phyloP scores from a whole-genome alignment of 2,329 filamentous ascomycete genomes.

The Alternaria brassicae region DNA sequence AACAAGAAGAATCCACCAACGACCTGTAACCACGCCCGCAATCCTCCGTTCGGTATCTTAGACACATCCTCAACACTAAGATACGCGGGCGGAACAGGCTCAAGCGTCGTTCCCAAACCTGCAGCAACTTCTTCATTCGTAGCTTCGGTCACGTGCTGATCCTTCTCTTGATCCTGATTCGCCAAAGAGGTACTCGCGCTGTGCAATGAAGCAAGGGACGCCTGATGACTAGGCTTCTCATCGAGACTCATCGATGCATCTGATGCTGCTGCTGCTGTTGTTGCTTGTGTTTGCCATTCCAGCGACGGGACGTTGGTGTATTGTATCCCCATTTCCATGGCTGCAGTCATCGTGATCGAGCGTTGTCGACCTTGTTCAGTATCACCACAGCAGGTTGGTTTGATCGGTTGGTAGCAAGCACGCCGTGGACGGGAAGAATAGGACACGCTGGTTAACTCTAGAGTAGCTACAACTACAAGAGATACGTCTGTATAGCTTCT shows the following conservation, averaged over 20 bases:
- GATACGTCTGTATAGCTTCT: no score
- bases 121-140: slow-evolving; percentile 6
- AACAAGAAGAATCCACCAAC: slow-evolving; percentile 57
- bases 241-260: slow-evolving; percentile 16
- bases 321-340: background rate
- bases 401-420: background rate
- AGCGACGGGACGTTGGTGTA: slow-evolving; percentile 2
- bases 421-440: no score
- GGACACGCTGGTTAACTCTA: no score
- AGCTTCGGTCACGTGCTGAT: slow-evolving; percentile 21
- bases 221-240: slow-evolving; percentile 23
- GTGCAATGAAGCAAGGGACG: slow-evolving; percentile 20
- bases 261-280: background rate
- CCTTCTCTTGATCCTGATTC: slow-evolving; percentile 18
- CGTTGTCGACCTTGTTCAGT: background rate
- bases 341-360: background rate
- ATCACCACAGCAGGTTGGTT: background rate
- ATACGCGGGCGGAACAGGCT: slow-evolving; percentile 30
- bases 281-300: background rate
- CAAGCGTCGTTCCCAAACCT: slow-evolving; percentile 14
- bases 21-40: slow-evolving; percentile 58
- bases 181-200: slow-evolving; percentile 16
- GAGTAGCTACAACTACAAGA: background rate
- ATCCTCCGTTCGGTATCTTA: slow-evolving; percentile 56
- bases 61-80: slow-evolving; percentile 52